Base-by-base conservation (phyloP, 2,329 filamentous ascomycete species). In the Exophiala spinifera region DNA sequence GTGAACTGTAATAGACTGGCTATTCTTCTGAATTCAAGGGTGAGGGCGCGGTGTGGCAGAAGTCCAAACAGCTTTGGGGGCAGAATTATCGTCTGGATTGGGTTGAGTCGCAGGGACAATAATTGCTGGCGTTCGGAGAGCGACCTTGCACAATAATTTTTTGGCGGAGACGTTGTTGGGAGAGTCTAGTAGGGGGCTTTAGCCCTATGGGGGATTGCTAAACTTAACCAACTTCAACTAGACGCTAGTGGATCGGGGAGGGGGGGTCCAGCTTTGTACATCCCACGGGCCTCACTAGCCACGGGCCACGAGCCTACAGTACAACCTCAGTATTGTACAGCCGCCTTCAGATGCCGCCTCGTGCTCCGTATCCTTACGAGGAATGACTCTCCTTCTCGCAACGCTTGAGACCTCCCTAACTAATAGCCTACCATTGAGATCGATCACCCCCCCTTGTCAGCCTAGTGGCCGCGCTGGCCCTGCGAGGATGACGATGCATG, bases 201-300 rank as follows among this genome's bases (percentile, higher is more conserved):
- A 39, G 36, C 36, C 36, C 36, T 39, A 39, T 60, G 55, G 57
- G 55, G 55, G 57, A 51, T 42, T 55, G 56, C 56, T 59, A 59
- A 59, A 59, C 56, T 55, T 59, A 59, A 52, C 56, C 23, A 46
- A 46, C n/a, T n/a, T n/a, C n/a, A n/a, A n/a, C n/a, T n/a, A 40
- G 23, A 25, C 21, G 19, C 36, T 31, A 31, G 28, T 31, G 28
- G 28, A 31, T 31, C 28, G 28, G 28, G 28, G 28, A 31, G 8
- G 7, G 28, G 28, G 28, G 28, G 28, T 31, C 28, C 28, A 31
- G 28, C 28, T n/a, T n/a, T n/a, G n/a, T 31, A 31, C 28, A 11
- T n/a, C n/a, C n/a, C n/a, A n/a, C n/a, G n/a, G n/a, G n/a, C n/a
- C n/a, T n/a, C n/a, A n/a, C n/a, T n/a, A n/a, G n/a, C n/a, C n/a